Evolutionary conservation across 75 land plant genomes (phyloP).

Genomic region (Pseudotsuga menziesii): DNA sequence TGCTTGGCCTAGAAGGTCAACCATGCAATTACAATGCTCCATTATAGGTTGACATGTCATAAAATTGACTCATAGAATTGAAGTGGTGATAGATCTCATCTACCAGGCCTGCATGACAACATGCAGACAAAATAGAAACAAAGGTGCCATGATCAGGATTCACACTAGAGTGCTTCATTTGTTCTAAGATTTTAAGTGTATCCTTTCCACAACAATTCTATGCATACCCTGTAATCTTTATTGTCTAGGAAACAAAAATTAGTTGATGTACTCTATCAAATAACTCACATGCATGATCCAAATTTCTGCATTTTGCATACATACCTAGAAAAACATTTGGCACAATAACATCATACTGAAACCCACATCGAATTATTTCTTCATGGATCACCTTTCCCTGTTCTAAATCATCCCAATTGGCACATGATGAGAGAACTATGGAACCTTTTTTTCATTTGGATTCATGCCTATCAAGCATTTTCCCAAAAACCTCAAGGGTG

Average conservation of each 20-base stretch:
- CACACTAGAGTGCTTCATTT: slow-evolving; percentile 12
- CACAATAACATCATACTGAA: neutral
- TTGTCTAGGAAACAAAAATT: slow-evolving; percentile 38
- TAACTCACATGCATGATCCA: slow-evolving; percentile 28
- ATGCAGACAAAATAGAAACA: slow-evolving; percentile 31
- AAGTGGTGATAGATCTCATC: too few species aligned
- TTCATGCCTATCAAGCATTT: too few species aligned
- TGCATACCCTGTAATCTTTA: slow-evolving; percentile 36
- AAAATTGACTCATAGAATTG: slow-evolving; percentile 16
- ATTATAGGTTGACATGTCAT: slow-evolving; percentile 22
- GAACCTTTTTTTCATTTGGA: too few species aligned
- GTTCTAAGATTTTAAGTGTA: slow-evolving; percentile 24
- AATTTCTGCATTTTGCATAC: slow-evolving; percentile 52
- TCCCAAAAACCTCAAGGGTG: too few species aligned
- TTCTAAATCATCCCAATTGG: neutral
- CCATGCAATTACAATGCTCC: slow-evolving; percentile 41
- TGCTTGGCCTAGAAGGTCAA: slow-evolving; percentile 37
- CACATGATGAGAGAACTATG: too few species aligned
- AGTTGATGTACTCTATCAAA: slow-evolving; percentile 26
- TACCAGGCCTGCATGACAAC: slow-evolving; percentile 37
- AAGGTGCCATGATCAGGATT: slow-evolving; percentile 37
- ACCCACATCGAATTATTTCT: too few species aligned
- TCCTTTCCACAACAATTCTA: slow-evolving; percentile 17
- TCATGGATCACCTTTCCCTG: neutral
- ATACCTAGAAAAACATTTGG: slow-evolving; percentile 45